A percentile compares a stretch with the other conserved stretches of the same genome.
Conservation (phyloP, 1,139 yeast species). For the Geotrichum histeridarum region DNA sequence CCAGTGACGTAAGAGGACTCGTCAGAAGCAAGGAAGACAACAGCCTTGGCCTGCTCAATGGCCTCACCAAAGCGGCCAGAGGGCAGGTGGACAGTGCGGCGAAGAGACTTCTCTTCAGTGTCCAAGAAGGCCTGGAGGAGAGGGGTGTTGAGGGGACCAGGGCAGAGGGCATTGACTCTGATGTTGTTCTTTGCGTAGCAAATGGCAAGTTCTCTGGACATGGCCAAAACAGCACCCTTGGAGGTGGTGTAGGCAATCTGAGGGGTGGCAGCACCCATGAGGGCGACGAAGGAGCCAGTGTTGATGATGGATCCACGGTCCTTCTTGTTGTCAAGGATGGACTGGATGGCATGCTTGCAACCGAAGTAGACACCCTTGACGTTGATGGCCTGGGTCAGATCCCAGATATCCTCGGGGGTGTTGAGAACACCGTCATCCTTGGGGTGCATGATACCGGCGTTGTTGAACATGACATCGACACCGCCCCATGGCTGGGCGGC, state of each 20-base stretch:
- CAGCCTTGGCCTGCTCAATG: slow-evolving; percentile 79
- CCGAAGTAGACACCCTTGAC: slow-evolving; percentile 58
- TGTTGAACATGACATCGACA: slow-evolving; percentile 61
- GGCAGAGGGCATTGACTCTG: slow-evolving; percentile 67
- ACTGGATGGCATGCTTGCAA: slow-evolving; percentile 49
- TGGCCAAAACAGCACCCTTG: slow-evolving; percentile 41
- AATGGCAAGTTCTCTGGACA: slow-evolving; percentile 63
- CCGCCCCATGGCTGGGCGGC: slow-evolving; percentile 45
- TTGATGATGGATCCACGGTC: slow-evolving; percentile 53
- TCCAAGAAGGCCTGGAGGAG: slow-evolving; percentile 53
- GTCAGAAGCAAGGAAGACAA: slow-evolving; percentile 69
- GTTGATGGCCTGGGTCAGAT: slow-evolving; percentile 47
- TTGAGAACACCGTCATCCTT: slow-evolving; percentile 48
- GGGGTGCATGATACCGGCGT: slow-evolving; percentile 76
- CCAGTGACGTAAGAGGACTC: slow-evolving; percentile 83
- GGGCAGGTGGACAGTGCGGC: slow-evolving; percentile 54
- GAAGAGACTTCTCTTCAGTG: slow-evolving; percentile 37
- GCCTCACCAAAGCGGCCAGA: slow-evolving; percentile 48
- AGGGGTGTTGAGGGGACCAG: slow-evolving; percentile 53
- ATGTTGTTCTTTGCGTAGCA: slow-evolving; percentile 60
- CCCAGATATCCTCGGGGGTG: slow-evolving; percentile 46
- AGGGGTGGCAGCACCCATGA: slow-evolving; percentile 41
- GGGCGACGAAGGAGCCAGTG: slow-evolving; percentile 60
- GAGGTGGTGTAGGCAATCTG: slow-evolving; percentile 42
- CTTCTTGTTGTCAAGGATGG: slow-evolving; percentile 45